A percentile compares a stretch with the other conserved stretches of the same genome.
Conservation (phyloP, 2,329 filamentous ascomycete genomes). For the Thielaviopsis musarum region DNA sequence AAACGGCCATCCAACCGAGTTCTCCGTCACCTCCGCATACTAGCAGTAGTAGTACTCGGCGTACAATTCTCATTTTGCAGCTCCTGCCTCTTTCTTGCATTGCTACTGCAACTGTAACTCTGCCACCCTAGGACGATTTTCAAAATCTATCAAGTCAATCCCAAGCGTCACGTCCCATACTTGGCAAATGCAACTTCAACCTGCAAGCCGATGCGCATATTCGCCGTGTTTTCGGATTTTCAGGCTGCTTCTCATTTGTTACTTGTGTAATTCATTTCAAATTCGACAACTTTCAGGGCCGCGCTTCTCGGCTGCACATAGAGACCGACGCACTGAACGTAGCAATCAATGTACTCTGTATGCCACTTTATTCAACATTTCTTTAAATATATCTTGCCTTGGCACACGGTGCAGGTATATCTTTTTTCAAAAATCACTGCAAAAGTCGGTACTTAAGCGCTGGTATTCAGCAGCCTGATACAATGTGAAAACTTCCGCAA, state of each 20-base stretch:
- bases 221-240: neutral
- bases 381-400: neutral
- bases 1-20: neutral
- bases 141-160: neutral
- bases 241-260: neutral
- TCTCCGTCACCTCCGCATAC: neutral
- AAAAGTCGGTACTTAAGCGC: neutral
- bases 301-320: too few relatives aligned
- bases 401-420: neutral
- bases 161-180: neutral
- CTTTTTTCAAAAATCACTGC: neutral
- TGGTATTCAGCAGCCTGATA: neutral
- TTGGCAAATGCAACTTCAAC: neutral
- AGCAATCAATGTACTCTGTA: neutral
- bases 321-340: neutral
- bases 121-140: neutral
- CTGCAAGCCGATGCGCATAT: neutral
- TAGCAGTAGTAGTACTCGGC: neutral
- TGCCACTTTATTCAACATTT: too few relatives aligned
- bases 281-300: neutral
- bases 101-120: neutral
- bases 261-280: neutral
- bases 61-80: neutral
- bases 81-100: neutral
- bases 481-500: neutral